Evolutionary conservation across 164 flowering plant species (phyloP), one percentile per base, ranked within the genome.

Genomic region (Umbellularia californica): DNA sequence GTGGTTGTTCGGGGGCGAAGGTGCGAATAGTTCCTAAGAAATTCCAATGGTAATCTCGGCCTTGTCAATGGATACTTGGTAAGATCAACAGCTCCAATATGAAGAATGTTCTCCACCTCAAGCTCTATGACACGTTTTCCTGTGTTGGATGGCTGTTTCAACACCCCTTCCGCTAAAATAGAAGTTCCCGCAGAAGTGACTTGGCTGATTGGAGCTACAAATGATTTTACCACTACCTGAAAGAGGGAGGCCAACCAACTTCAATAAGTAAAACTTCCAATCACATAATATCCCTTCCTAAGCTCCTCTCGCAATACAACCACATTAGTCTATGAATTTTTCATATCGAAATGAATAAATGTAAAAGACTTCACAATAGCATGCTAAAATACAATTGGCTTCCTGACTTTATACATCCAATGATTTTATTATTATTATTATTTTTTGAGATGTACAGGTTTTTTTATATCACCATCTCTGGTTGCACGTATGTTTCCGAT

Each of bases 1-100:
- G 88, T 90, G 24, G 90, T 93, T 76, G 95, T 95, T 19, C 96
- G 86, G 50, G 97, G 90, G 27, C 96, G 87, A 69, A 93, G 82
- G 68, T 95, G 97, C 6, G 92, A 70, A 68, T 68, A 85, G 58
- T 82, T 87, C 76, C 92, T 84, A 17, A 92, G 76, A 30, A 35
- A 47, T 65, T 86, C 88, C 73, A 93, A 71, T 22, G 92, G 92
- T 67, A 93, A 50, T 41, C 86, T 79, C 74, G 84, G 88, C 85
- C 83, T 92, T 28, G 97, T 79, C 62, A 95, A 79, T 6, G 92
- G 93, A 78, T 93, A 95, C 33, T 77, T 85, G 1, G 77, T 83
- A 0, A 70, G 80, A 76, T 92, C 92, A 12, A 90, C 97, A 1
- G 75, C 79, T 30, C 98, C 99, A 10, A 91, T 73, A 72, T 95